These are phyloP conservation scores for Malus hybrid DNA, from an alignment of 331 rosid species.

Conservation along the genomic window DNA sequence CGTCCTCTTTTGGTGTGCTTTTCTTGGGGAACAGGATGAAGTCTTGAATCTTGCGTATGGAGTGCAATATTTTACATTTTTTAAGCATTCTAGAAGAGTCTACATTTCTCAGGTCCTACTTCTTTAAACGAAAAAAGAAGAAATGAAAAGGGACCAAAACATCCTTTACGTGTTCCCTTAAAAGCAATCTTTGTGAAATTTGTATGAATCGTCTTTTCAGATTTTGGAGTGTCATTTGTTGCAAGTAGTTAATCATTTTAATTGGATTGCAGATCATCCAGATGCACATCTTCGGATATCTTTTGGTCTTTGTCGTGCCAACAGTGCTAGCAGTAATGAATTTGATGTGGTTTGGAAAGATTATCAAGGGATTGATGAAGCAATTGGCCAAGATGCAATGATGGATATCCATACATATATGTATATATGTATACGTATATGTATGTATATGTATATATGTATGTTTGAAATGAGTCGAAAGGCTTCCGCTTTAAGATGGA, in stretches of 20 bases:
- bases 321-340: conserved; percentile 37
- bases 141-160: not conserved
- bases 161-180: not conserved
- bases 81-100: not conserved
- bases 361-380: conserved; percentile 38
- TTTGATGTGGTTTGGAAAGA: conserved; percentile 47
- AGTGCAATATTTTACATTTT: not conserved
- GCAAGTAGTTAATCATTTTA: not conserved
- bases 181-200: not conserved
- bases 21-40: not conserved
- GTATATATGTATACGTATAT: too few species aligned
- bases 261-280: conserved; percentile 33
- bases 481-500: not conserved
- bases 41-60: not conserved
- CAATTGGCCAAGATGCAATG: conserved; percentile 32
- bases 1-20: not conserved
- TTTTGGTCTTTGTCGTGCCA: conserved; percentile 42
- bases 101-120: not conserved
- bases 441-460: not conserved
- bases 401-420: not conserved
- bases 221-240: not conserved
- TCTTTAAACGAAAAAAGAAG: not conserved
- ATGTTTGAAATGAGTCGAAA: not conserved
- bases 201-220: too few species aligned
- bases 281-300: conserved; percentile 39